Evolutionary conservation across 2,329 filamentous ascomycete genomes (phyloP), one percentile per base, ranked within the genome.

Genomic region (Beauveria rudraprayagi): DNA sequence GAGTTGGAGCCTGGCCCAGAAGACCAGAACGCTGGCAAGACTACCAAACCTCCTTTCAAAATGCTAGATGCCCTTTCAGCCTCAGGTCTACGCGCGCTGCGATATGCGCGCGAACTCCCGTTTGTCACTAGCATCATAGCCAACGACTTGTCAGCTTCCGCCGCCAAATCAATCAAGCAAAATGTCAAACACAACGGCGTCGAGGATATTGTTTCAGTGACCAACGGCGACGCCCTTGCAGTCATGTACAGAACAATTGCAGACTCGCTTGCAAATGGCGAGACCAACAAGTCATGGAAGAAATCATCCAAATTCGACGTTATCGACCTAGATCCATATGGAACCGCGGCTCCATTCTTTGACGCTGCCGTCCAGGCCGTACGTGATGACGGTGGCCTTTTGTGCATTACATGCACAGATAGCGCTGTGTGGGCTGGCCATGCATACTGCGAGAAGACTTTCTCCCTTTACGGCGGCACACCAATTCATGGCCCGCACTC

Each of bases 381-480:
- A 8, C 86, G 82, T 54, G 83, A 89, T 65, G 91, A 97, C 67
- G 93, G 93, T 1, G 94, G 94, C 4, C 80, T 99, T 44, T 81
- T 99, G 5, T 97, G 92, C 71, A 89, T 99, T 5, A 99, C 94
- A 1, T 99, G 94, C 75, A 99, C 94, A 0, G 94, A 99, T 73
- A 92, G 93, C 10, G 92, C 90, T 10, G 91, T 99, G 2, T 99
- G 92, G 83, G 93, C 93, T 1, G 96, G 93, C 0, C 90, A 91
- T 67, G 91, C 92, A 61, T 99, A 97, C 70, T 87, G 90, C 2
- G 94, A 99, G 73, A 99, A 99, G 78, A 85, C 91, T 3, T 99
- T 87, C 72, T 87, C 93, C 1, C 80, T 96, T n/a, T 99, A 99
- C 70, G 94, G 94, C 3, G 94, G 94, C 40, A 78, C 92, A 17